These are phyloP conservation scores for Saururus chinensis DNA, from an alignment of 164 flowering plant species.

Conservation along the genomic window DNA sequence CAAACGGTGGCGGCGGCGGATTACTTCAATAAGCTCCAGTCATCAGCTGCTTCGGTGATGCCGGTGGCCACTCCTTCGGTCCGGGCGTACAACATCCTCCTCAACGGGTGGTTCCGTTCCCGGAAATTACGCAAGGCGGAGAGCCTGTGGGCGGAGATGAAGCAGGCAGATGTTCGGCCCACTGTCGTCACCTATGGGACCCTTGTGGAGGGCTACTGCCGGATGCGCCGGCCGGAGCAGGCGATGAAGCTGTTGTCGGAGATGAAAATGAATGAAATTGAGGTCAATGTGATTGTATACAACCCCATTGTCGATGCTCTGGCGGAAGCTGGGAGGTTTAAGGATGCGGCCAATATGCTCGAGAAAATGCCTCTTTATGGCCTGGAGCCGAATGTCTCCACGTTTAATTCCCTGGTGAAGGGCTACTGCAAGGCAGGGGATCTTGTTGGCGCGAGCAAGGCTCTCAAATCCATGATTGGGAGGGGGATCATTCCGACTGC, in stretches of 20 bases:
- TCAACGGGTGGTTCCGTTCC: constrained; percentile 66
- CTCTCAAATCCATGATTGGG: constrained; percentile 60
- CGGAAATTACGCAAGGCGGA: constrained; percentile 60
- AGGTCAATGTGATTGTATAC: constrained; percentile 51
- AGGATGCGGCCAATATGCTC: constrained; percentile 39
- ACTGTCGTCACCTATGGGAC: constrained; percentile 71
- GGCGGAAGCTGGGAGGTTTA: constrained; percentile 59
- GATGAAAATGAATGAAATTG: constrained; percentile 54
- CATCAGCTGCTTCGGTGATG: constrained; percentile 5
- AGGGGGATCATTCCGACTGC: constrained; percentile 52
- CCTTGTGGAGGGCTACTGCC: constrained; percentile 74
- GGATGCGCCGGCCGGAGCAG: constrained; percentile 49
- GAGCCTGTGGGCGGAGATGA: constrained; percentile 50
- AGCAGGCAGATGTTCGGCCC: constrained; percentile 29
- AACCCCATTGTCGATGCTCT: constrained; percentile 72
- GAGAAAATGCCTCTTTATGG: constrained; percentile 48
- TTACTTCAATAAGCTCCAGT: constrained; percentile 26
- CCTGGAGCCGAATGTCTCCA: constrained; percentile 54
- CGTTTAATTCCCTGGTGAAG: constrained; percentile 58
- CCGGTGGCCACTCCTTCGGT: constrained; percentile 37
- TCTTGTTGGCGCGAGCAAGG: constrained; percentile 36
- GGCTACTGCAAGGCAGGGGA: constrained; percentile 24
- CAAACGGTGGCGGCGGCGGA: constrained; percentile 46
- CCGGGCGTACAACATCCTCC: constrained; percentile 50
- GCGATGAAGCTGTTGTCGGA: constrained; percentile 59